Base-by-base conservation (phyloP, 129 eudicot genomes). In the Artemisia annua region DNA sequence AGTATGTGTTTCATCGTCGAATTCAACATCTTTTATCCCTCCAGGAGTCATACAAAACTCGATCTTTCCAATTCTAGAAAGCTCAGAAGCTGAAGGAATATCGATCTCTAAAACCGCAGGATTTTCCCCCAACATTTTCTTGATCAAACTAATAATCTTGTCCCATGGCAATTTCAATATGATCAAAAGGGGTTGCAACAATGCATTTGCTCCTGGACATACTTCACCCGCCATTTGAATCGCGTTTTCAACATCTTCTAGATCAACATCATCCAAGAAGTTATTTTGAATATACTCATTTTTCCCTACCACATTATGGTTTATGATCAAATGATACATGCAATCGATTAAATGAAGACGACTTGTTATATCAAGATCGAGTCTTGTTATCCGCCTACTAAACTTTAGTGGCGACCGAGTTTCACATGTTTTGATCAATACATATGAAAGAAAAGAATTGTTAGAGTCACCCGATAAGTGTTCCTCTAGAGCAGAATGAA, bases 31-130 rank as follows among this genome's bases (percentile, higher is more conserved):
- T 4, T 79, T 64, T 13, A 80, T 80, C 22, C 83, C 83, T 51
- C 83, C 83, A 1, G 79, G 79, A 3, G 83, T 80, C 74, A 68
- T 67, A 15, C 75, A 73, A 80, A 80, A 80, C 20, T 67, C 83
- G 54, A 74, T 48, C 70, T 80, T 60, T 13, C 75, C 83, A 5
- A 80, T 15, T 32, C 63, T 74, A 7, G 66, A 56, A 10, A 83
- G 83, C 54, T 81, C 76, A 0, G 83, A 81, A 71, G 79, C 89
- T 0, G 86, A 81, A 1, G 89, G 89, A 61, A 85, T 85, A 20
- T 74, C 83, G 17, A 85, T 85, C 53, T 85, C 89, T 3, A 80
- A 78, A 1, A 81, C 86, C 1, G 63, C 72, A 69, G 80, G 78
- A 49, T 65, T 76, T 77, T 62, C 69, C 3, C 71, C 73, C 55